These are phyloP conservation scores for Brettanomyces anomalus DNA, from an alignment of 805 yeast genomes.

Conservation along the genomic window DNA sequence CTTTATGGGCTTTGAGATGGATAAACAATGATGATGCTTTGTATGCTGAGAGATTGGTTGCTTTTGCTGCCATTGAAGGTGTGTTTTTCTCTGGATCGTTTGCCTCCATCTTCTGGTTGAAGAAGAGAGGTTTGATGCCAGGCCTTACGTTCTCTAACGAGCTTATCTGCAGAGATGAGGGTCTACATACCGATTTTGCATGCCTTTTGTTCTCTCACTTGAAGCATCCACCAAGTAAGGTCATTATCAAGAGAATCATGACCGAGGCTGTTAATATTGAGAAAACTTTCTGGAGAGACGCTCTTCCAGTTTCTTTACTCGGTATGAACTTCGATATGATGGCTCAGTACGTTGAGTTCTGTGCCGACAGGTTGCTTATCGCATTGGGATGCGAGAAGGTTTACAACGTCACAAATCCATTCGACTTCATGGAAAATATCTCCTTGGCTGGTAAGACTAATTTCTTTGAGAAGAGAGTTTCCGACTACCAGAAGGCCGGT, in stretches of 20 bases:
- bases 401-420: conserved; percentile 86
- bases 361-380: conserved; percentile 89
- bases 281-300: conserved; percentile 90
- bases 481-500: conserved; percentile 99
- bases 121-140: conserved; percentile 98
- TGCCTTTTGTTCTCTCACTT: conserved; percentile 90
- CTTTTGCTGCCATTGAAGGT: conserved; percentile 99
- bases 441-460: conserved; percentile 98
- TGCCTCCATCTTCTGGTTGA: conserved; percentile 97
- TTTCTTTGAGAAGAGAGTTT: conserved; percentile 97
- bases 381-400: conserved; percentile 87
- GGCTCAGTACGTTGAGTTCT: conserved; percentile 98
- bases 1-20: conserved; percentile 99
- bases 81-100: conserved; percentile 97
- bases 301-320: conserved; percentile 83
- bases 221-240: conserved; percentile 76
- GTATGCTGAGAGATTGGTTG: conserved; percentile 93
- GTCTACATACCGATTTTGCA: conserved; percentile 97
- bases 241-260: conserved; percentile 75
- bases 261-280: conserved; percentile 94
- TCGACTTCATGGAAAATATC: conserved; percentile 98
- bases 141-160: conserved; percentile 97
- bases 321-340: conserved; percentile 93
- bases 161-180: conserved; percentile 96
- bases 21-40: conserved; percentile 79